Percentiles rank a stretch among this genome's conserved stretches.
Evolutionary conservation across 225 moss, liverwort and hornwort species (phyloP).

Genomic region (Pseudoscleropodium purum): DNA sequence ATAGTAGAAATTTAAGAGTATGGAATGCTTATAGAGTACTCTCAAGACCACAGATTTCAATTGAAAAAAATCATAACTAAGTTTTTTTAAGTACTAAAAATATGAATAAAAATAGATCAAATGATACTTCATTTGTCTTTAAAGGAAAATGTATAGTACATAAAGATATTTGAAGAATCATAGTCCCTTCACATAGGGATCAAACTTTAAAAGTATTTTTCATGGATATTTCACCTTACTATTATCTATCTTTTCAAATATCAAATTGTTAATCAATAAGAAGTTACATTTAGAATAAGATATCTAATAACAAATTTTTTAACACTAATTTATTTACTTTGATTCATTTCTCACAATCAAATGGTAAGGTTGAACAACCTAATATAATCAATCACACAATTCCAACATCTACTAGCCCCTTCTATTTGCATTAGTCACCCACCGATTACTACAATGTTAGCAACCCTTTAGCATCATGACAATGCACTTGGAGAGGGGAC

Average conservation of each 20-base stretch:
- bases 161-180: neutral
- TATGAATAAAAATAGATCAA: no score
- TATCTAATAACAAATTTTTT: neutral
- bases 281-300: neutral
- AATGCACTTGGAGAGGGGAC: neutral
- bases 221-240: neutral
- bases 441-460: neutral
- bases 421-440: accelerated
- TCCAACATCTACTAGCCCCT: no score
- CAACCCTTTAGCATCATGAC: neutral
- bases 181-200: no score
- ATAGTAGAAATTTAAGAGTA: no score
- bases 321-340: neutral
- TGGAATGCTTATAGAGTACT: no score
- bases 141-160: neutral
- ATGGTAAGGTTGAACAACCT: neutral
- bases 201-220: neutral
- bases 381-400: neutral
- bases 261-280: neutral
- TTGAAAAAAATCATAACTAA: no score
- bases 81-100: no score
- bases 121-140: no score
- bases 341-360: neutral
- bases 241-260: neutral
- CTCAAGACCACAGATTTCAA: no score